Conservation (phyloP, 768 basidiomycete species). For the Dentipellis fragilis region DNA sequence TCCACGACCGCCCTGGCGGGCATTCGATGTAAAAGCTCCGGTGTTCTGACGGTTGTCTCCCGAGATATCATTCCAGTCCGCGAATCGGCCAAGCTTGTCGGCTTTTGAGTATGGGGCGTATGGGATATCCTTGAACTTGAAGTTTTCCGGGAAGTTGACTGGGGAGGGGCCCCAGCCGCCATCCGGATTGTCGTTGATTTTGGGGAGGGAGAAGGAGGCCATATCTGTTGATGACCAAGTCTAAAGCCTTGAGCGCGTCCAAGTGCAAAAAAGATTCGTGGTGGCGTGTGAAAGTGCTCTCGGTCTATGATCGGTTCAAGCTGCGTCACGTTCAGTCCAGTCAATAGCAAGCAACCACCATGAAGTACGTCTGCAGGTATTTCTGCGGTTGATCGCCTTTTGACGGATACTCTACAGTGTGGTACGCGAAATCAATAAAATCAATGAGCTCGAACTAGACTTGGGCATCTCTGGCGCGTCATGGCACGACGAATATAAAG, state of each 20-base stretch:
- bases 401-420: conserved; percentile 40
- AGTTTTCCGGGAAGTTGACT: conserved; percentile 76
- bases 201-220: conserved; percentile 79
- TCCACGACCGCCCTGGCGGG: conserved; percentile 38
- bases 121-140: conserved; percentile 97
- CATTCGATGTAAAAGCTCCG: conserved; percentile 29
- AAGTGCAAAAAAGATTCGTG: background rate
- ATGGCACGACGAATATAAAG: conserved; percentile 97
- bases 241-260: background rate
- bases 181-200: conserved; percentile 85
- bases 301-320: background rate
- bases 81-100: conserved; percentile 95
- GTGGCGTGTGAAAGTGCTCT: conserved; percentile 13
- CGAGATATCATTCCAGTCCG: conserved; percentile 89
- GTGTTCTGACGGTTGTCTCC: conserved; percentile 45
- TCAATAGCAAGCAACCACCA: conserved; percentile 20
- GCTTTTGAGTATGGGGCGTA: conserved; percentile 98
- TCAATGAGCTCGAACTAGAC: conserved; percentile 85
- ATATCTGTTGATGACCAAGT: conserved; percentile 23
- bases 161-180: conserved; percentile 89
- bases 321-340: background rate
- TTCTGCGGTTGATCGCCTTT: conserved; percentile 3
- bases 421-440: conserved; percentile 86
- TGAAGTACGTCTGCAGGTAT: conserved; percentile 51
- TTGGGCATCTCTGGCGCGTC: conserved; percentile 60